Percentiles rank a stretch among this genome's conserved stretches.
phyloP scores from a whole-genome alignment of 345 rosid genomes.

The Linum lewisii region DNA sequence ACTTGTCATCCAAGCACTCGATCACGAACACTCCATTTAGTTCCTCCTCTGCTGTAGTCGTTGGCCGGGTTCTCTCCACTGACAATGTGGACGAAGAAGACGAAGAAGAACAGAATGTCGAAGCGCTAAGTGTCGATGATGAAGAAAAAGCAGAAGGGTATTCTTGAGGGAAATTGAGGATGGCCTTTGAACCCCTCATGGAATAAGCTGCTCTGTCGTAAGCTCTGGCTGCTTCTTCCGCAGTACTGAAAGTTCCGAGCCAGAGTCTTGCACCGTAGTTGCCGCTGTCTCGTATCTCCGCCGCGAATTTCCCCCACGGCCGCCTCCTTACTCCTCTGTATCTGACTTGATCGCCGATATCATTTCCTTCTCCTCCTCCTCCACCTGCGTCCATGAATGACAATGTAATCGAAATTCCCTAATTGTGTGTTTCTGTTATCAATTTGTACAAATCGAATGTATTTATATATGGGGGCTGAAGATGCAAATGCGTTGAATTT shows the following conservation, averaged over 20 bases:
- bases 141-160: background rate
- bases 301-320: slow-evolving; percentile 48
- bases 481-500: too few relatives aligned
- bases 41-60: background rate
- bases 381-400: too few relatives aligned
- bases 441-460: too few relatives aligned
- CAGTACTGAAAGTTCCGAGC: slow-evolving; percentile 38
- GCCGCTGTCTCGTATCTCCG: slow-evolving; percentile 39
- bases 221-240: slow-evolving; percentile 40
- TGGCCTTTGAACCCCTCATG: slow-evolving; percentile 32
- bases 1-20: background rate
- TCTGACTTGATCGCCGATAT: slow-evolving; percentile 9
- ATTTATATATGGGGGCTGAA: too few relatives aligned
- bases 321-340: slow-evolving; percentile 39
- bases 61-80: background rate
- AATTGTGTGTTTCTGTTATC: too few relatives aligned
- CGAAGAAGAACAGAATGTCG: background rate
- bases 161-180: slow-evolving; percentile 29
- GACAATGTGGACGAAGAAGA: background rate
- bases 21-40: background rate
- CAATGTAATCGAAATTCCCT: too few relatives aligned
- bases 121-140: background rate
- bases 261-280: slow-evolving; percentile 36
- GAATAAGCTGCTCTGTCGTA: slow-evolving; percentile 42
- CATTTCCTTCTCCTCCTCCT: background rate